These are phyloP conservation scores for Mayamaea pseudoterrestris DNA, from an alignment of 108 stramenopile genomes.

Conservation along the genomic window DNA sequence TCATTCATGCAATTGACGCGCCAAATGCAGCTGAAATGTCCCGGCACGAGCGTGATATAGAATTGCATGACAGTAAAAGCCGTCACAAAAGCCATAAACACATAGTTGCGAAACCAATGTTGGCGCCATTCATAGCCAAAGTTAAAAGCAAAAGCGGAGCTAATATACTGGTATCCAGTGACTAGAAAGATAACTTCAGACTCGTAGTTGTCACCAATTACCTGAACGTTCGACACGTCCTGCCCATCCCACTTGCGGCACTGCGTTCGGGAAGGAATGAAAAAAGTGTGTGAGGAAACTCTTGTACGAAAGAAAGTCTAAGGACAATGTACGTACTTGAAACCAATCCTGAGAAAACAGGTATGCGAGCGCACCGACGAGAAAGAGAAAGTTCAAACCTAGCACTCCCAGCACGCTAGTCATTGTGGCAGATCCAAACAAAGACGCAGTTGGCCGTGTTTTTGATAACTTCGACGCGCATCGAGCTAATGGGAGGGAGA, in stretches of 20 bases:
- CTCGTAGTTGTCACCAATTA: slow-evolving; percentile 49
- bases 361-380: slow-evolving; percentile 21
- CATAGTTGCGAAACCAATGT: slow-evolving; percentile 31
- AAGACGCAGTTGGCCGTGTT: slow-evolving; percentile 47
- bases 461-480: slow-evolving; percentile 30
- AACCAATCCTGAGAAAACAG: slow-evolving; percentile 49
- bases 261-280: no score
- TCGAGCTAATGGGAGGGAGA: slow-evolving; percentile 33
- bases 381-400: slow-evolving; percentile 37
- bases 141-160: slow-evolving; percentile 40
- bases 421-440: slow-evolving; percentile 42
- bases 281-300: no score
- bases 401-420: slow-evolving; percentile 34
- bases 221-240: slow-evolving; percentile 20
- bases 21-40: slow-evolving; percentile 33
- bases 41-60: slow-evolving; percentile 15
- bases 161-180: slow-evolving; percentile 41
- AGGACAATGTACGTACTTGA: no score
- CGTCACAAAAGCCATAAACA: slow-evolving; percentile 25
- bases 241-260: slow-evolving; percentile 43
- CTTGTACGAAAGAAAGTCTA: no score
- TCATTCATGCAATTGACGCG: slow-evolving; percentile 55
- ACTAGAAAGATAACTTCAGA: slow-evolving; percentile 40
- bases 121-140: slow-evolving; percentile 37
- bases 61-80: slow-evolving; percentile 21